Percentiles rank a stretch among this genome's conserved stretches.
Evolutionary conservation across 495 filamentous ascomycete species (phyloP).

Genomic region (Aspergillus nanangensis): DNA sequence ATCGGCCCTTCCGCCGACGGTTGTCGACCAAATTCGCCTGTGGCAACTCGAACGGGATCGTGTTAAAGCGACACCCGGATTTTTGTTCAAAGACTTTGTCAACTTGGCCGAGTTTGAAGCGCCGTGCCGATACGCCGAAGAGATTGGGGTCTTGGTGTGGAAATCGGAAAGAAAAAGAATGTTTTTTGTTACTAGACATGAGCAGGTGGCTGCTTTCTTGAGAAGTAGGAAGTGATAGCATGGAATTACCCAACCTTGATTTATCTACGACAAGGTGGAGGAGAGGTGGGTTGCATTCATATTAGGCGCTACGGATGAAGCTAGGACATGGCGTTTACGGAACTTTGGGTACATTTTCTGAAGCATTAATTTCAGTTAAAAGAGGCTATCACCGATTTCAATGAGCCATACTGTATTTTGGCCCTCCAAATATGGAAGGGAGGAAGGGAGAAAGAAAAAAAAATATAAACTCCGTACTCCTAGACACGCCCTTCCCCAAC

Average conservation of each 20-base stretch:
- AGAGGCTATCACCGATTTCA: no score
- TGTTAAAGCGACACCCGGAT: conserved; percentile 76
- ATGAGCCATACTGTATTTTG: no score
- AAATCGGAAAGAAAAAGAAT: conserved; percentile 69
- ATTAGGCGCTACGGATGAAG: neutral
- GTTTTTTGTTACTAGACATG: conserved; percentile 84
- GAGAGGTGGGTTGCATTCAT: neutral
- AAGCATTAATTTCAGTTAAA: no score
- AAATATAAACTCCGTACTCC: no score
- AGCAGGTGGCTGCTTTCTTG: conserved; percentile 78
- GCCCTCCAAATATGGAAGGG: no score
- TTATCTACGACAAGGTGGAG: neutral
- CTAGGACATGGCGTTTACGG: conserved; percentile 1
- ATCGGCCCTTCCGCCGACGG: conserved; percentile 83
- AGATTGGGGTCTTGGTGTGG: conserved; percentile 90
- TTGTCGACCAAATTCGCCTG: conserved; percentile 93
- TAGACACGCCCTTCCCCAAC: no score
- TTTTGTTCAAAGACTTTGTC: conserved; percentile 85
- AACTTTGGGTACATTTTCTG: neutral
- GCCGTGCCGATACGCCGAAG: conserved; percentile 73
- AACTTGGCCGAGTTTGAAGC: conserved; percentile 70
- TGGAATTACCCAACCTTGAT: neutral
- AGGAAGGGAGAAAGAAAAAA: no score
- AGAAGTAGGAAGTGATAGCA: conserved; percentile 47
- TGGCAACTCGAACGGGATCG: conserved; percentile 98